A percentile compares a stretch with the other conserved stretches of the same genome.
Conservation (phyloP, 2,329 filamentous ascomycete species). For the Pyricularia grisea region DNA sequence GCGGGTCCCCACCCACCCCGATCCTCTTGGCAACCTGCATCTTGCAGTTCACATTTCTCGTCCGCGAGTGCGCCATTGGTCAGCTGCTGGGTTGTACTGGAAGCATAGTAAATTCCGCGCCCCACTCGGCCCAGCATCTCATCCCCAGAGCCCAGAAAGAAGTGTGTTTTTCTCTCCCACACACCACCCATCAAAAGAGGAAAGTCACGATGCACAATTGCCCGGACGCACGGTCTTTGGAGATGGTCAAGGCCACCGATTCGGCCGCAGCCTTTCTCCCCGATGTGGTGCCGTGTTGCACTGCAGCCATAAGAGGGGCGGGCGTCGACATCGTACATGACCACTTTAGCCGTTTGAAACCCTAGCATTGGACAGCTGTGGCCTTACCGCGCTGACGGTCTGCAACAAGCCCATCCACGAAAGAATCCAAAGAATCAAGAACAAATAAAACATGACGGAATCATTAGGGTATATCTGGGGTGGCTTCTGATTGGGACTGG, state of each 20-base stretch:
- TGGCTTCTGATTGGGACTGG: background rate
- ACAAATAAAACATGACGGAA: background rate
- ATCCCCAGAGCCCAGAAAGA: background rate
- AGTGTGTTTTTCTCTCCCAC: background rate
- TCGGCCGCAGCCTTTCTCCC: conserved; percentile 1
- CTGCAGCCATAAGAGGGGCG: background rate
- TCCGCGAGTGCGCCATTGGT: background rate
- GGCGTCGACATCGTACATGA: background rate
- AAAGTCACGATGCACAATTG: background rate
- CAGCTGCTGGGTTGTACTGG: background rate
- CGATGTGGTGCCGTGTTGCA: conserved; percentile 1
- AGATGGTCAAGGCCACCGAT: background rate
- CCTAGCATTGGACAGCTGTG: background rate
- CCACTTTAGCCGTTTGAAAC: background rate
- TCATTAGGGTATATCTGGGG: background rate
- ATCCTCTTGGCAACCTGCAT: background rate
- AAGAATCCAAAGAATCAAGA: background rate
- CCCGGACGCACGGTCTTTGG: background rate
- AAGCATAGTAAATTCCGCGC: background rate
- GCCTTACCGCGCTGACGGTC: background rate
- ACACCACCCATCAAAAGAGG: background rate
- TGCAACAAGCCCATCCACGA: background rate
- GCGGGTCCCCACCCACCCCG: background rate
- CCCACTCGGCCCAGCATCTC: background rate
- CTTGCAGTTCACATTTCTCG: background rate